Conservation (phyloP, 371 early-diverging fungal species). For the Sporodiniella umbellata region DNA sequence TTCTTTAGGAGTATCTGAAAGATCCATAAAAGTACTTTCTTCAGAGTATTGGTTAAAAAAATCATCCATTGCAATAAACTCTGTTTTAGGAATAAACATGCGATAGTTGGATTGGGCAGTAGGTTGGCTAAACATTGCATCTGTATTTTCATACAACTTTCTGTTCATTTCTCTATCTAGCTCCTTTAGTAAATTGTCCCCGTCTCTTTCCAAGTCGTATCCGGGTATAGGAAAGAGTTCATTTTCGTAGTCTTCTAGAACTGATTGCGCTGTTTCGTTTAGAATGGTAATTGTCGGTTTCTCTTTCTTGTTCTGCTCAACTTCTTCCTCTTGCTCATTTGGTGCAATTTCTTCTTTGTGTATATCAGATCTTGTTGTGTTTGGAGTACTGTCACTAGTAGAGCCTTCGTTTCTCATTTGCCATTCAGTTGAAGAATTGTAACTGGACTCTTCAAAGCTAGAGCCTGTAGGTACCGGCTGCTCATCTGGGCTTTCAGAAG, state of each 20-base stretch:
- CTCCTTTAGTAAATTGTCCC: background rate
- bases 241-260: too few species aligned
- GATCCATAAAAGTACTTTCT: background rate
- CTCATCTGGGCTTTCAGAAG: too few species aligned
- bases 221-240: too few species aligned
- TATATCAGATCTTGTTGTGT: background rate
- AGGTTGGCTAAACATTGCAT: slow-evolving; percentile 2
- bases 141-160: slow-evolving; percentile 1
- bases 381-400: background rate
- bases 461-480: too few species aligned
- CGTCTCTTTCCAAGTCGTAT: background rate
- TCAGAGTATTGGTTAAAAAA: slow-evolving; percentile 5
- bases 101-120: background rate
- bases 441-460: too few species aligned
- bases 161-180: background rate
- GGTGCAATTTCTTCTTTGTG: background rate
- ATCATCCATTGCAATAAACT: slow-evolving; percentile 16
- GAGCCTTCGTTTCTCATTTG: background rate
- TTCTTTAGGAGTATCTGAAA: background rate
- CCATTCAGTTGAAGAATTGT: background rate
- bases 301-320: background rate
- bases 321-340: background rate
- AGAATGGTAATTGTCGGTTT: background rate
- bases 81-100: background rate
- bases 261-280: background rate